Evolutionary conservation across 768 basidiomycete species (phyloP), one percentile per base, ranked within the genome.

Genomic region (Calvatia gigantea): DNA sequence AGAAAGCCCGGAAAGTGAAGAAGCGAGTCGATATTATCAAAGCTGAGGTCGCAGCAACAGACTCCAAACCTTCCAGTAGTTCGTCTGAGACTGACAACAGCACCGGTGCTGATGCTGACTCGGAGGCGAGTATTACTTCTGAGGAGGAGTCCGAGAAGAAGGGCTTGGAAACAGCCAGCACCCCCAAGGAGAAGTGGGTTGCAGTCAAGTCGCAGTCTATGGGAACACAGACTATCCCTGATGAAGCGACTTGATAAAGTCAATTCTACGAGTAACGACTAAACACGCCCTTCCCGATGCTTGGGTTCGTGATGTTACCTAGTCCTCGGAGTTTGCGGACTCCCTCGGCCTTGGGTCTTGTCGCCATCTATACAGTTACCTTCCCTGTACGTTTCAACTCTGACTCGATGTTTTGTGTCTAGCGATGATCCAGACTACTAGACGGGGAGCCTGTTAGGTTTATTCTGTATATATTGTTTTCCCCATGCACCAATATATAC

Each of bases 91-190:
- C 80, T 25, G 86, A 86, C 62, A 76, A 68, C 55, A 82, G 73
- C 65, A 84, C 77, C 15, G 82, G 81, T 12, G 78, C 78, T 50
- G 89, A 89, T 56, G 87, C 85, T 6, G 89, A 91, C 63, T 82
- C 82, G 21, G 89, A 91, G 68, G 86, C 85, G 64, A 88, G 86
- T 64, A 72, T 86, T 60, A 85, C 87, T 2, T 88, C 87, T 31
- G 89, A 90, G 62, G 87, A 88, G 51, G 88, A 89, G 64, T 65
- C 67, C 19, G 79, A 84, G 37, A 80, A 80, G 62, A 67, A 64
- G 41, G 67, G 63, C 52, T 67, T 65, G 53, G 62, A 58, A 19
- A 67, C 66, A 42, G 70, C 64, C 28, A 70, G 75, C 37, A 68
- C 60, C 43, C 68, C 70, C 62, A 81, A 79, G 66, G 88, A 91